Percentiles rank a stretch among this genome's conserved stretches.
Conservation (phyloP, 139 green algal species). For the Coelastrella sp. region DNA sequence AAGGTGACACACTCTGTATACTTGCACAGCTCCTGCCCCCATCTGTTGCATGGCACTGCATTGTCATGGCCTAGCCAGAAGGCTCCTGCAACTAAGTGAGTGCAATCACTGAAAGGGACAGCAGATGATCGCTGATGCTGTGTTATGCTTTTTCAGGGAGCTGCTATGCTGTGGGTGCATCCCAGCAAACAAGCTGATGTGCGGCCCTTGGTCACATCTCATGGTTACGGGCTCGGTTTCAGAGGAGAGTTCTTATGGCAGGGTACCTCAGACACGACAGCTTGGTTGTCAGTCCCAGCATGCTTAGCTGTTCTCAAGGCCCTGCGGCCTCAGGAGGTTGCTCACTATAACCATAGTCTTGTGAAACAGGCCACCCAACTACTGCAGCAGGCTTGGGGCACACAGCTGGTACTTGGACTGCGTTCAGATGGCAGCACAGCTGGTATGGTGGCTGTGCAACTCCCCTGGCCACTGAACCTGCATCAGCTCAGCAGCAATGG, state of each 20-base stretch:
- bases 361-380: conserved; percentile 39
- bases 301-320: conserved; percentile 45
- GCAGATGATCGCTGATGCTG: too few relatives aligned
- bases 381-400: conserved; percentile 48
- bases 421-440: neutral
- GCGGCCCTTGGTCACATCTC: neutral
- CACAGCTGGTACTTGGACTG: neutral
- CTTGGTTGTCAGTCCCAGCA: conserved; percentile 65
- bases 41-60: too few relatives aligned
- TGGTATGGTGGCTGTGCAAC: conserved; percentile 49
- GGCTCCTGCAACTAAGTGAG: too few relatives aligned
- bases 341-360: conserved; percentile 29
- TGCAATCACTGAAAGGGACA: too few relatives aligned
- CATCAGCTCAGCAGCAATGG: conserved; percentile 3
- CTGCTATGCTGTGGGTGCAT: conserved; percentile 63
- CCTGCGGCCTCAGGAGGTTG: conserved; percentile 20
- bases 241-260: conserved; percentile 72
- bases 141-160: too few relatives aligned
- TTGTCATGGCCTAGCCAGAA: too few relatives aligned
- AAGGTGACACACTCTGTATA: conserved; percentile 15
- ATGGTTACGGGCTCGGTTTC: conserved; percentile 61
- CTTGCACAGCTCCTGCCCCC: too few relatives aligned
- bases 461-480: conserved; percentile 46
- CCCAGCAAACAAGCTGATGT: conserved; percentile 29
- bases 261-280: conserved; percentile 62